Percentiles rank a stretch among this genome's conserved stretches.
These are phyloP conservation scores for Suillus subaureus DNA, from an alignment of 768 basidiomycete genomes.

Conservation along the genomic window DNA sequence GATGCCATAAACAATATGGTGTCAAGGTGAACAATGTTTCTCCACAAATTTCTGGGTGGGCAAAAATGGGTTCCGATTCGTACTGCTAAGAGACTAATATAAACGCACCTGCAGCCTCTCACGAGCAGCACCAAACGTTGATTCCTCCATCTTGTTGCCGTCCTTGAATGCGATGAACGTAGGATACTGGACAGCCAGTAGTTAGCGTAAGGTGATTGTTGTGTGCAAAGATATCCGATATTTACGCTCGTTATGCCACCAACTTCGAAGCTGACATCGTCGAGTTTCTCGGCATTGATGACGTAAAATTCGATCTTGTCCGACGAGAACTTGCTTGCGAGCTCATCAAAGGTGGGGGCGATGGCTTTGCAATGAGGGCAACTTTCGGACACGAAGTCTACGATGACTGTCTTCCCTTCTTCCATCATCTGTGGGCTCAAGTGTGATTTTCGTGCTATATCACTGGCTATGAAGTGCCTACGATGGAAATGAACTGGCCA, in stretches of 20 bases:
- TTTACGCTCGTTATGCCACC: constrained; percentile 23
- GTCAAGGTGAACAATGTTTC: background rate
- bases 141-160: constrained; percentile 9
- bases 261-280: constrained; percentile 52
- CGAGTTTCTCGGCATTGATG: constrained; percentile 64
- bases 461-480: constrained; percentile 5
- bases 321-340: constrained; percentile 15
- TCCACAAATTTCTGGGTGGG: background rate
- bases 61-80: background rate
- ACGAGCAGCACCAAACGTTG: background rate
- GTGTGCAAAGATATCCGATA: background rate
- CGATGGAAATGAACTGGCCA: constrained; percentile 5
- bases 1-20: too few relatives aligned
- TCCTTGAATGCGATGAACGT: constrained; percentile 9
- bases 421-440: constrained; percentile 14
- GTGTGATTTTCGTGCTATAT: background rate
- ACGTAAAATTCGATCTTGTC: constrained; percentile 60
- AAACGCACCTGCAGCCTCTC: constrained; percentile 4
- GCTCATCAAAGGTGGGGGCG: constrained; percentile 9
- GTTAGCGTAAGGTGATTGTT: background rate
- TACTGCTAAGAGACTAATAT: background rate
- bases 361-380: constrained; percentile 7
- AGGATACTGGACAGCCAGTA: constrained; percentile 4
- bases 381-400: constrained; percentile 22
- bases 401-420: constrained; percentile 8